Evolutionary conservation across 306 rosid genomes (phyloP).

Genomic region (Fagus crenata): DNA sequence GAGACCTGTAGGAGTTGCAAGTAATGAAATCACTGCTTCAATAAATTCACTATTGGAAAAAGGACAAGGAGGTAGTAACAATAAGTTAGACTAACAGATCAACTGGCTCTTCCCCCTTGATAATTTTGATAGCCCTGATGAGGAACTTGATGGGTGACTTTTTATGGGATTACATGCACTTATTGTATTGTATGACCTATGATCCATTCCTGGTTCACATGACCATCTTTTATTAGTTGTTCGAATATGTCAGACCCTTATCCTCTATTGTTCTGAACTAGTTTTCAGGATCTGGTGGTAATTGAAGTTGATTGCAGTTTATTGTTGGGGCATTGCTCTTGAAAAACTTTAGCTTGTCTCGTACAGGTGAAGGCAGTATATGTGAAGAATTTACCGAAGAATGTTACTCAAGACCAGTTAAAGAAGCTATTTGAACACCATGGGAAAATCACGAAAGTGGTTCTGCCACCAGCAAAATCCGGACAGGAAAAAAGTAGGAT

Average conservation of each 20-base stretch:
- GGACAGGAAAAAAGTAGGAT: conserved; percentile 91
- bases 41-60: not conserved
- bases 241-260: not conserved
- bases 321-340: conserved; percentile 23
- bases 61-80: not conserved
- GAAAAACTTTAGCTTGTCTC: conserved; percentile 16
- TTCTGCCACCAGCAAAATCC: conserved; percentile 83
- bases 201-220: not conserved
- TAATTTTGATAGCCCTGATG: not conserved
- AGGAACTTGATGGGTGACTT: conserved; percentile 2
- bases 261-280: not conserved
- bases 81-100: conserved; percentile 5
- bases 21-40: not conserved
- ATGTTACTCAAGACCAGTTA: conserved; percentile 88
- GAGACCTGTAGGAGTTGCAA: not conserved
- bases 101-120: not conserved
- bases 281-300: not conserved
- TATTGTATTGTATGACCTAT: not conserved
- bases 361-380: conserved; percentile 89
- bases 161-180: not conserved
- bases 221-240: not conserved
- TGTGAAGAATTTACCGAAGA: conserved; percentile 83
- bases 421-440: conserved; percentile 88
- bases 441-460: conserved; percentile 95
- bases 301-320: not conserved